These are phyloP conservation scores for Cronartium quercuum DNA, from an alignment of 1,284 basidiomycete genomes.

Conservation along the genomic window DNA sequence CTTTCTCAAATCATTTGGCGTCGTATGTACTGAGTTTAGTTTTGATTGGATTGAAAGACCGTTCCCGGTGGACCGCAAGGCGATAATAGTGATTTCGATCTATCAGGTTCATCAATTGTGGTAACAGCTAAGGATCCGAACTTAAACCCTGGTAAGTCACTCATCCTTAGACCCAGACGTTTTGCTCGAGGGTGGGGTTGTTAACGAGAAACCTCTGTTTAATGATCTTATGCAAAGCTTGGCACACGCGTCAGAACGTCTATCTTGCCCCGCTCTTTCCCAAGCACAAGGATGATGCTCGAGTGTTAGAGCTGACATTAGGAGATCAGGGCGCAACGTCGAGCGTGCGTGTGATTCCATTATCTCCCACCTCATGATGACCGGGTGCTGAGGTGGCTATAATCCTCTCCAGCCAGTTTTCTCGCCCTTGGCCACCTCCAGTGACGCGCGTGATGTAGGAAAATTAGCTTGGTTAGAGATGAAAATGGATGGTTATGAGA, in stretches of 20 bases:
- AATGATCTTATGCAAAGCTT: no score
- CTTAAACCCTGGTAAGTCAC: constrained; percentile 32
- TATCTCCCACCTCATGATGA: background rate
- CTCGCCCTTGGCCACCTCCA: constrained; percentile 10
- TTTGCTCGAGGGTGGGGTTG: background rate
- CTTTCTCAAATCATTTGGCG: background rate
- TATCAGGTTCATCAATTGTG: constrained; percentile 39
- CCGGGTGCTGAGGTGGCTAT: background rate
- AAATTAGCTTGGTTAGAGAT: constrained; percentile 45
- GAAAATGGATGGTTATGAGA: constrained; percentile 44
- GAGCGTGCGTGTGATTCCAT: background rate
- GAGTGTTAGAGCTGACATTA: constrained; percentile 10
- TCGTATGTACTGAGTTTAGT: background rate
- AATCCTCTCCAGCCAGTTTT: constrained; percentile 17
- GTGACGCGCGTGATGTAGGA: constrained; percentile 24
- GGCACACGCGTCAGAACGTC: constrained; percentile 43
- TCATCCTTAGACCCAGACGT: background rate
- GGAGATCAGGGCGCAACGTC: constrained; percentile 36
- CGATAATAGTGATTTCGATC: constrained; percentile 41
- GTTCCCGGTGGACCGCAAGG: constrained; percentile 44
- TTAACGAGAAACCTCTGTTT: no score
- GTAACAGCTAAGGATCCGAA: constrained; percentile 44
- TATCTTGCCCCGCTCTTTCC: constrained; percentile 31
- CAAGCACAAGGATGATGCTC: background rate
- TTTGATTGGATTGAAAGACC: constrained; percentile 10